Evolutionary conservation across 352 stramenopile species (phyloP), one percentile per base, ranked within the genome.

Genomic region (Phytopythium oedochilum): DNA sequence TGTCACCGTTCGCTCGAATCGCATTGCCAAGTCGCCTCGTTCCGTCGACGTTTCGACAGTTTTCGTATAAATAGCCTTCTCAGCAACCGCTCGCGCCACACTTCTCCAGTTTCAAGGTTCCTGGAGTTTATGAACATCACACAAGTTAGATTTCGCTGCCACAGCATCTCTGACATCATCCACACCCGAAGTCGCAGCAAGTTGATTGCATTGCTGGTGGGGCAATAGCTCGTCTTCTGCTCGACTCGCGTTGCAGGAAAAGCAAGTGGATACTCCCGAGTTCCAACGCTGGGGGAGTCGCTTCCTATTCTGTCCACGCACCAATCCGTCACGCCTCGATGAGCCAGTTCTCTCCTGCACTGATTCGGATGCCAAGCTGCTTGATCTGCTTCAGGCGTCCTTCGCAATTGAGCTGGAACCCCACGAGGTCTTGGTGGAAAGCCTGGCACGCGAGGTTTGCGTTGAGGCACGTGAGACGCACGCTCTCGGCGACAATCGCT

Each of bases 341-440:
- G 22, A 55, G 49, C 49, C 49, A 55, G 49, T 55, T 35, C 34
- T 46, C 34, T 18, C 49, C 49, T 0, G 49, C 49, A 22, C 34
- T 55, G 12, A 45, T 39, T 25, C 83, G 83, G 51, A 87, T 63
- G 0, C 73, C 76, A 23, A 95, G 71, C 49, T 92, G 83, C 53
- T 92, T 91, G 67, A 95, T 95, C 61, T 95, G 86, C 68, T 92
- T 92, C 44, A 95, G 60, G 3, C 86, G 82, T 47, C 92, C 86
- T 55, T 92, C 83, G 59, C 73, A 86, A 49, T 95, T 93, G 43
- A 88, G 64, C 3, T 74, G 63, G 53, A 91, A 94, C 17, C 85
- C 86, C 25, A 93, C 71, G 26, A 88, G 75, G 40, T 93, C 82
- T 46, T 95, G 83, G 55, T 95, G 83, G 51, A 89, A 87, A 14